These are phyloP conservation scores for Penicillium sp. DNA, from an alignment of 2,329 filamentous ascomycete genomes.

Conservation along the genomic window DNA sequence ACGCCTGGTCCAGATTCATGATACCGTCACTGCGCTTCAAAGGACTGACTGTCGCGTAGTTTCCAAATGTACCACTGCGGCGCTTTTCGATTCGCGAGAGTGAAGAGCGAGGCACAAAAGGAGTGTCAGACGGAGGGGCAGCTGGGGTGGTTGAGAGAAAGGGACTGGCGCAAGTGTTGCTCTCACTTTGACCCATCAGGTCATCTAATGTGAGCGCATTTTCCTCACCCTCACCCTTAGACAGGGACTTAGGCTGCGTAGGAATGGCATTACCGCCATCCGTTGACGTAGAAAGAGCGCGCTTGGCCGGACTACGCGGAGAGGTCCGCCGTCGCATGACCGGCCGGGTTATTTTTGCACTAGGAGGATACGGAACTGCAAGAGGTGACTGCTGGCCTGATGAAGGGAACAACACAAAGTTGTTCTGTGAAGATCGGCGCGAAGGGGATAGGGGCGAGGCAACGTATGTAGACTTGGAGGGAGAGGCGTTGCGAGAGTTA, in stretches of 20 bases:
- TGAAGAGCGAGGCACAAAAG: conserved; percentile 34
- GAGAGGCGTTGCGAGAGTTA: conserved; percentile 45
- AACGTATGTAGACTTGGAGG: conserved; percentile 49
- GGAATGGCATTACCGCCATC: conserved; percentile 67
- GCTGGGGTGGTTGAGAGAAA: conserved; percentile 40
- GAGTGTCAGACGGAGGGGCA: conserved; percentile 19
- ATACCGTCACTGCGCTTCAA: conserved; percentile 87
- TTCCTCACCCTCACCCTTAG: conserved; percentile 39
- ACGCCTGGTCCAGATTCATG: conserved; percentile 78
- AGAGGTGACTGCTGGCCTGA: conserved; percentile 50
- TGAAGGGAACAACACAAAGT: conserved; percentile 49
- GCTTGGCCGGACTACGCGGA: conserved; percentile 75
- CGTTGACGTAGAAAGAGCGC: conserved; percentile 64
- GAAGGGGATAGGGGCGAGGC: conserved; percentile 57
- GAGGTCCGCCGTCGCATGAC: conserved; percentile 57
- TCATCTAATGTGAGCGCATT: conserved; percentile 37
- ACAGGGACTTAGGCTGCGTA: conserved; percentile 45
- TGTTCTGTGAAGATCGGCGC: conserved; percentile 50
- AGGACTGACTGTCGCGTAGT: conserved; percentile 64
- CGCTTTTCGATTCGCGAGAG: conserved; percentile 49
- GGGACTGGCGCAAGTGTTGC: conserved; percentile 17
- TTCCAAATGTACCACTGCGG: conserved; percentile 45
- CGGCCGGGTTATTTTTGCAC: conserved; percentile 55
- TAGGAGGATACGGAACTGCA: conserved; percentile 62
- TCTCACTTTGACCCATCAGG: conserved; percentile 23